Evolutionary conservation across 495 filamentous ascomycete genomes (phyloP), one percentile per base, ranked within the genome.

Genomic region (Durotheca rogersii): DNA sequence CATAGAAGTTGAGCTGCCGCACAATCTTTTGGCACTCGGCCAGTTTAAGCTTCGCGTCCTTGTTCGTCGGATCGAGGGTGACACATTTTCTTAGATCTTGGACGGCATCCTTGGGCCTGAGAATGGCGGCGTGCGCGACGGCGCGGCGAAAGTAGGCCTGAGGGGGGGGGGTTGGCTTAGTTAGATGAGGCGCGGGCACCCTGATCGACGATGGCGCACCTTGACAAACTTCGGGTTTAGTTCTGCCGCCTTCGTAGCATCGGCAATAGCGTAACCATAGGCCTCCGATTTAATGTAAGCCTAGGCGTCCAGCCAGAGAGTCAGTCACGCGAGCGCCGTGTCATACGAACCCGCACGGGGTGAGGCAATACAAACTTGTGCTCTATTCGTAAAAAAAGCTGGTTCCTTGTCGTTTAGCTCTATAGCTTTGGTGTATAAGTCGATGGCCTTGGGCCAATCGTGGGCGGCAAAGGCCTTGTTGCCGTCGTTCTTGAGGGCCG

Each of bases 81-180:
- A 93, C 82, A 35, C 95, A 93, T 15, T 85, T 83, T 68, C 86
- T 94, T 75, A 96, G 96, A 72, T 99, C 93, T 62, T 84, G 88
- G 27, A 93, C 72, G 15, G 93, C 93, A 11, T 93, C 92, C 56
- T 81, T 83, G 46, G 90, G 88, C 65, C 85, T 85, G 11, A 96
- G 72, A 47, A 96, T 95, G 23, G 91, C 90, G 15, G 89, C 88
- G 62, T 94, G 87, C 37, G 90, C 89, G 11, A 94, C 82, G 20
- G 91, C 93, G 65, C 93, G 83, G 63, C 93, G 82, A 78, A 95
- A 99, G 73, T 94, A 97, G 21, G 93, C 94, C 88, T 96, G 68
- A n/a, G n/a, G n/a, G n/a, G n/a, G n/a, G n/a, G n/a, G 1, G 61
- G 53, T 31, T 12, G 11, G 32, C 10, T 14, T 19, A 16, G 23